Conservation (phyloP, 108 stramenopile species). For the Mediolabrus comicus region DNA sequence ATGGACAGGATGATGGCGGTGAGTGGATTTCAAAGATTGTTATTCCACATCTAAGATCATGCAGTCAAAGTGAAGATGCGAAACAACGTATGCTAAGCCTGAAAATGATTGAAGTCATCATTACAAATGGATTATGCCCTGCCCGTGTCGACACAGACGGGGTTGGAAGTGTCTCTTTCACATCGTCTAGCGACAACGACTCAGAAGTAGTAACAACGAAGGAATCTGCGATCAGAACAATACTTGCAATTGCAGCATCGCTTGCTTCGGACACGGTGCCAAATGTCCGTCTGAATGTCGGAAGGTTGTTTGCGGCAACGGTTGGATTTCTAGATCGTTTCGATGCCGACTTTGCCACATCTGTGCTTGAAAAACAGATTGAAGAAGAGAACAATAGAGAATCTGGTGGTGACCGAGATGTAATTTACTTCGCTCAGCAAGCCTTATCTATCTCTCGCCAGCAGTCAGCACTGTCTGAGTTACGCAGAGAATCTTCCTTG, state of each 20-base stretch:
- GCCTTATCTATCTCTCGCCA: conserved; percentile 23
- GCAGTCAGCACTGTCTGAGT: background rate
- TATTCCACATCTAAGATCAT: conserved; percentile 68
- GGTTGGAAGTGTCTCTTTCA: conserved; percentile 16
- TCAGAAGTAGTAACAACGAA: conserved; percentile 1
- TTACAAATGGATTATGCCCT: conserved; percentile 52
- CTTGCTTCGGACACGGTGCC: conserved; percentile 73
- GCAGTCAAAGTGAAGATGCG: conserved; percentile 60
- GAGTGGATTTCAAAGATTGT: conserved; percentile 86
- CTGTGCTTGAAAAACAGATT: conserved; percentile 67
- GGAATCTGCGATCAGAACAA: conserved; percentile 58
- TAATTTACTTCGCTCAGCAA: conserved; percentile 71
- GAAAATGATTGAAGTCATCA: conserved; percentile 84
- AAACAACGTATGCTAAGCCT: conserved; percentile 78
- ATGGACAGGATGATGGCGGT: conserved; percentile 72
- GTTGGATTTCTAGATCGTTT: conserved; percentile 62
- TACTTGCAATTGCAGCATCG: conserved; percentile 67
- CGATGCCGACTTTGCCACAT: conserved; percentile 56
- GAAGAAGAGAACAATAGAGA: conserved; percentile 56
- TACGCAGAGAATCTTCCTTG: background rate
- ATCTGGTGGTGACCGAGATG: conserved; percentile 74
- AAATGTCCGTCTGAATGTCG: conserved; percentile 87
- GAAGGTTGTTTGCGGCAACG: conserved; percentile 57
- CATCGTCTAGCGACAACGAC: background rate
- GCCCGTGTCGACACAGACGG: background rate